These are phyloP conservation scores for Solanum neorickii DNA, from an alignment of 257 asterid genomes.

Conservation along the genomic window DNA sequence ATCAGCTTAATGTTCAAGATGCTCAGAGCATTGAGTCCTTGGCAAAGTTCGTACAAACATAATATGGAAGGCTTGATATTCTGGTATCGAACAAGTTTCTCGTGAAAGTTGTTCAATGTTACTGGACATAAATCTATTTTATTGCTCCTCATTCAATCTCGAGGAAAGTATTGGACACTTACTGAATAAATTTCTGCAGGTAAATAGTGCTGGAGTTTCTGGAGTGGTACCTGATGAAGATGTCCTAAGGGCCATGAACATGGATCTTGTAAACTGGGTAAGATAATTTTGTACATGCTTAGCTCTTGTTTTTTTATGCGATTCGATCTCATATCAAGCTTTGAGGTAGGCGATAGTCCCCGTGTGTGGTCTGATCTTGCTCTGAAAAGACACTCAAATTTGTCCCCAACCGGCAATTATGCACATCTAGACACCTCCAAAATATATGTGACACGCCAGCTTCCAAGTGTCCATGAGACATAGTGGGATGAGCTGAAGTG, in stretches of 20 bases:
- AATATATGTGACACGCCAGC: background rate
- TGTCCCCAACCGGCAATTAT: background rate
- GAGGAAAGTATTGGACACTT: too few relatives aligned
- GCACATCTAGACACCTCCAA: background rate
- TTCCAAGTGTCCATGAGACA: background rate
- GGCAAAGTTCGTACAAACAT: too few relatives aligned
- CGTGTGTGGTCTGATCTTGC: background rate
- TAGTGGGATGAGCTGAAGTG: background rate
- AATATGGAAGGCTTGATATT: too few relatives aligned
- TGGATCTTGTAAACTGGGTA: conserved; percentile 60
- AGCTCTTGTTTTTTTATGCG: background rate
- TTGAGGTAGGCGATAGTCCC: background rate
- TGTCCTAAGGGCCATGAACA: conserved; percentile 37
- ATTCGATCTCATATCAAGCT: background rate
- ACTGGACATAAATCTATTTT: background rate
- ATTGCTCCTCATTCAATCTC: too few relatives aligned
- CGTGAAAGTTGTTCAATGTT: background rate
- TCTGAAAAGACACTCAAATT: background rate
- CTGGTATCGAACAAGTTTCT: background rate
- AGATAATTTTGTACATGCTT: background rate
- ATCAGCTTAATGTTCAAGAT: conserved; percentile 27
- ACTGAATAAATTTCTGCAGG: conserved; percentile 16
- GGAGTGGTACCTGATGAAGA: conserved; percentile 67
- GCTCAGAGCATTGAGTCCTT: too few relatives aligned
- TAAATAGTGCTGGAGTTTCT: conserved; percentile 74